These are phyloP conservation scores for Penicillium goetzii DNA, from an alignment of 495 filamentous ascomycete genomes.

Conservation along the genomic window DNA sequence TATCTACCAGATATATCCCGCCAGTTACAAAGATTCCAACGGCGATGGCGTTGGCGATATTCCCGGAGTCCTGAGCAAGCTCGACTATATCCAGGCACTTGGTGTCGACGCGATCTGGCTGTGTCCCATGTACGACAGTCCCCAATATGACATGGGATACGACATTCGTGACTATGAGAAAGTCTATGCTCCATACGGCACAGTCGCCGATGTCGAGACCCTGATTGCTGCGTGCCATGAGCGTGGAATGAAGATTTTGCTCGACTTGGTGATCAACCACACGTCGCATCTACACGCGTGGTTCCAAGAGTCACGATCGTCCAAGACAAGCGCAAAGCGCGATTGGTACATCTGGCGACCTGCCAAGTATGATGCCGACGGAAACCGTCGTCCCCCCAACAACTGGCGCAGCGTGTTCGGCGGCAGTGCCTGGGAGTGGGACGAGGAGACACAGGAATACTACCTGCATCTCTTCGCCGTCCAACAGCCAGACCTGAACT, in stretches of 20 bases:
- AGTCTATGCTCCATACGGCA: slow-evolving; percentile 58
- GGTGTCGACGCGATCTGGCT: slow-evolving; percentile 48
- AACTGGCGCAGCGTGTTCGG: slow-evolving; percentile 62
- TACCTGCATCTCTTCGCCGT: slow-evolving; percentile 56
- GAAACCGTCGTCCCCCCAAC: slow-evolving; percentile 59
- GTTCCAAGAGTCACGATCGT: slow-evolving; percentile 57
- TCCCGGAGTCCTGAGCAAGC: slow-evolving; percentile 58
- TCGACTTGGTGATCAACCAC: slow-evolving; percentile 64
- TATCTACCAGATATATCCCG: slow-evolving; percentile 49
- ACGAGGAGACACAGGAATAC: slow-evolving; percentile 55
- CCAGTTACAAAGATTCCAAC: slow-evolving; percentile 46
- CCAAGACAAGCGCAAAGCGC: slow-evolving; percentile 51
- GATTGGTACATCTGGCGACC: slow-evolving; percentile 66
- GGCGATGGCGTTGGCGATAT: slow-evolving; percentile 59
- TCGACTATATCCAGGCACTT: slow-evolving; percentile 59
- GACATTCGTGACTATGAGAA: slow-evolving; percentile 64
- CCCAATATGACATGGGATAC: slow-evolving; percentile 59
- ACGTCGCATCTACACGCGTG: slow-evolving; percentile 61
- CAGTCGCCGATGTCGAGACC: slow-evolving; percentile 56
- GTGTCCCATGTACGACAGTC: slow-evolving; percentile 51
- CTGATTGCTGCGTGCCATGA: slow-evolving; percentile 54
- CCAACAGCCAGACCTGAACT: slow-evolving; percentile 60
- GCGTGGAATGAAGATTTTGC: slow-evolving; percentile 56
- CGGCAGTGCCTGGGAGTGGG: slow-evolving; percentile 58
- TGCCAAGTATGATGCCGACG: slow-evolving; percentile 49